Evolutionary conservation across 768 basidiomycete genomes (phyloP).

Genomic region (Tylopilus subfusipes): DNA sequence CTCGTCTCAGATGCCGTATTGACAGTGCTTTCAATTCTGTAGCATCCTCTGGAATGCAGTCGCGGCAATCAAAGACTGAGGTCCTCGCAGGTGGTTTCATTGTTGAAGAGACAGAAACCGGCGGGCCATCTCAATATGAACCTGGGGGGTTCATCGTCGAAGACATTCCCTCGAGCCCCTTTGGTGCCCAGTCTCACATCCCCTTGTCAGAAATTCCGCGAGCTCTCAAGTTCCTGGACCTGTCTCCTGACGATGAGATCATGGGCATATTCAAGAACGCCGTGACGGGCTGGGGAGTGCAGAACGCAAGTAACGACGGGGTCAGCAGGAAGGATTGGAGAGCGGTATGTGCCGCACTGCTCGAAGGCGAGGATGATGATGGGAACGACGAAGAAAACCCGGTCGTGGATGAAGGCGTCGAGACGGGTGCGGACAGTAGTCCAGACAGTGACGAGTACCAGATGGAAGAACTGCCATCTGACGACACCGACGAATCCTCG

Average conservation of each 20-base stretch:
- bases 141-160: slow-evolving; percentile 33
- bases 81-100: slow-evolving; percentile 34
- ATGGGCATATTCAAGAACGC: slow-evolving; percentile 73
- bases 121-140: slow-evolving; percentile 14
- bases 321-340: slow-evolving; percentile 74
- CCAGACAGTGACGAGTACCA: slow-evolving; percentile 31
- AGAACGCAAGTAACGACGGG: slow-evolving; percentile 28
- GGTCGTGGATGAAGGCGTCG: slow-evolving; percentile 16
- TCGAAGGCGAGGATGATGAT: slow-evolving; percentile 42
- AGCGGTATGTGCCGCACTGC: slow-evolving; percentile 71
- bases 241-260: slow-evolving; percentile 71
- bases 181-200: slow-evolving; percentile 34
- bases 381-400: slow-evolving; percentile 19
- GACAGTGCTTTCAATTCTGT: slow-evolving; percentile 49
- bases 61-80: slow-evolving; percentile 2
- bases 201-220: slow-evolving; percentile 54
- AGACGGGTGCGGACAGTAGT: slow-evolving; percentile 23
- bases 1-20: slow-evolving; percentile 41
- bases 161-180: slow-evolving; percentile 14
- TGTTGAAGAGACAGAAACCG: slow-evolving; percentile 21
- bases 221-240: slow-evolving; percentile 60
- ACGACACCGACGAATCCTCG: slow-evolving; percentile 24
- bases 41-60: slow-evolving; percentile 1
- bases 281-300: slow-evolving; percentile 62
- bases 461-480: slow-evolving; percentile 19